These are phyloP conservation scores for Schoenoplectus triqueter DNA, from an alignment of 202 grass and related monocot species.

Conservation along the genomic window DNA sequence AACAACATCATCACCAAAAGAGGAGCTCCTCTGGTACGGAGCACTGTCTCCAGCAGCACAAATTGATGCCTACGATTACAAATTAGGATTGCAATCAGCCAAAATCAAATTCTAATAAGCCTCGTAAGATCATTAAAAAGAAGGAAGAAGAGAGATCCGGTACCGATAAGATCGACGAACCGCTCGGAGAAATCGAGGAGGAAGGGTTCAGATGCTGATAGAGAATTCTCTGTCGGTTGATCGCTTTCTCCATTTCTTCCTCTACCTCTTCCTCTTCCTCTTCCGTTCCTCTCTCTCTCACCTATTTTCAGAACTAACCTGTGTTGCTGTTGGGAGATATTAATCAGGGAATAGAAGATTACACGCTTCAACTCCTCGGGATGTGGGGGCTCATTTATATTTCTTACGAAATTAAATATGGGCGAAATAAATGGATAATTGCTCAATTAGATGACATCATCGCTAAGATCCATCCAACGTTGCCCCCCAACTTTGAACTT, in stretches of 20 bases:
- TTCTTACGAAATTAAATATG: no score
- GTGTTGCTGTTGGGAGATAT: background rate
- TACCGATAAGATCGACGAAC: slow-evolving; percentile 53
- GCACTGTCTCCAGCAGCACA: slow-evolving; percentile 94
- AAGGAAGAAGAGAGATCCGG: slow-evolving; percentile 11
- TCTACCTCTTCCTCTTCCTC: slow-evolving; percentile 39
- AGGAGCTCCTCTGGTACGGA: slow-evolving; percentile 73
- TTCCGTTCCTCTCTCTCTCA: background rate
- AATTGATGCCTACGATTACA: slow-evolving; percentile 55
- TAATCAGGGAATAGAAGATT: background rate
- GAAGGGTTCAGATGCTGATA: slow-evolving; percentile 75
- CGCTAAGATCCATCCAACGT: background rate
- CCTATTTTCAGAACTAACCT: background rate
- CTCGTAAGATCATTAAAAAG: background rate
- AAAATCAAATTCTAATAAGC: background rate
- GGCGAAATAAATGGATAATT: no score
- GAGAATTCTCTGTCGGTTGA: slow-evolving; percentile 83
- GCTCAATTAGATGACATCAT: no score
- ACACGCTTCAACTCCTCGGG: slow-evolving; percentile 3
- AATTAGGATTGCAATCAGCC: background rate
- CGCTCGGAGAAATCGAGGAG: slow-evolving; percentile 10
- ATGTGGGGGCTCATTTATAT: background rate
- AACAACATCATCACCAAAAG: slow-evolving; percentile 86
- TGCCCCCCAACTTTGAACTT: background rate
- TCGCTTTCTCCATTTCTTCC: slow-evolving; percentile 76